Base-by-base conservation (phyloP, 306 rosid genomes). In the Dryas alaskensis region DNA sequence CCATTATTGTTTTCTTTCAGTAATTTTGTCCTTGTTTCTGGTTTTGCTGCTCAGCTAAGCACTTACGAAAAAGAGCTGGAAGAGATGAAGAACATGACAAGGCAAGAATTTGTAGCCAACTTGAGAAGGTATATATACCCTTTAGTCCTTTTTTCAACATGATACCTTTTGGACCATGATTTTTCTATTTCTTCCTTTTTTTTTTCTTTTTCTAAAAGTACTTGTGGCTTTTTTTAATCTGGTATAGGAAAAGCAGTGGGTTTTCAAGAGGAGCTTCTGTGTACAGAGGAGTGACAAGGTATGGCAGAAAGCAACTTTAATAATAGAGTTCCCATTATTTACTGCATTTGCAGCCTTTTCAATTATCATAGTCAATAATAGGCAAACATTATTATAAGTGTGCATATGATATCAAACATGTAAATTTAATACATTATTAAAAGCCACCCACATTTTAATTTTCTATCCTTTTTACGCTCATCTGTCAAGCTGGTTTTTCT, bases 221-320 rank as follows among this genome's bases (percentile, higher is more conserved):
- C 65, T 59, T 68, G 57, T 80, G 58, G 59, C 60, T 67, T 19
- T 54, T 71, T 31, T 40, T 14, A 12, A 50, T 40, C n/a, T n/a
- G 7, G 48, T 68, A 60, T 85, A 95, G 99, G 79, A 95, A 95
- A 84, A 95, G 99, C 83, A 95, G 99, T 86, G 99, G 99, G 83
- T 95, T 95, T 86, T 95, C 99, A 59, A 95, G 97, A 77, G 99
- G 98, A 69, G 99, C 97, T n/a, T 95, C 99, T 57, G 88, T 86
- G 86, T 95, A 95, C 86, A 90, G 99, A 86, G 98, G 99, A 59
- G 99, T 95, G 81, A 95, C 99, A 89, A 92, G 99, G 99, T 95
- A 95, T 90, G 98, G 88, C 81, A 75, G 58, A 65, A 54, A 72
- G 67, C 50, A 17, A 58, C 87, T 85, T 84, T 78, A 78, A 77